Base-by-base conservation (phyloP, 2,329 filamentous ascomycete species). In the Pestalotiopsis sp. region DNA sequence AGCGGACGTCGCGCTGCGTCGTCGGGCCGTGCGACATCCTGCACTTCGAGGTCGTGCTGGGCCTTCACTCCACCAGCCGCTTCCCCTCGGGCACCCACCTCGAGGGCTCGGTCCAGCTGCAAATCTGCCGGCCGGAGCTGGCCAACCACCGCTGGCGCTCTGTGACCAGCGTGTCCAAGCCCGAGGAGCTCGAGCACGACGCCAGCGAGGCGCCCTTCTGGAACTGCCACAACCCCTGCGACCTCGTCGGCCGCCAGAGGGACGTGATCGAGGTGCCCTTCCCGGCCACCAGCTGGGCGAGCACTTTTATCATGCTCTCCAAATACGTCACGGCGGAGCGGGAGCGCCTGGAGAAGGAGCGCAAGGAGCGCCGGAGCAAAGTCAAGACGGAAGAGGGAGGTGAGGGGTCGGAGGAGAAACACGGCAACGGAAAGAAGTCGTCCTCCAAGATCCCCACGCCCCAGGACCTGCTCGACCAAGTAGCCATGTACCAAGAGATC, bases 401-500 rank as follows among this genome's bases (percentile, higher is more conserved):
- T 3, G 79, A 82, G 74, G 38, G 70, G 7, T 12, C 20, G 12
- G 59, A 36, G 9, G 45, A 68, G n/a, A 66, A 66, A 14, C n/a
- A 31, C 38, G 38, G 59, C 27, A 14, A 14, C 31, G 36, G 31
- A 27, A 62, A 39, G 59, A 38, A 49, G 49, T 4, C 66, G 49
- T 64, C 66, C 39, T 59, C n/a, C 14, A 74, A 73, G 64, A 72
- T 74, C 58, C 74, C 75, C 5, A 75, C 69, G 17, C 77, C 77
- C 25, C 74, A 68, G 23, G 87, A 90, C 58, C 82, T 90, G 68
- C 84, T 91, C 65, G 82, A 85, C 71, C 86, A 86, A 76, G 88
- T 91, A 60, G 87, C 87, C 76, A 91, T 91, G 89, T 88, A 90
- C 76, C 89, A 91, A 76, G 89, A 91, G 80, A 83, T 91, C 45